Conservation (phyloP, 2,329 filamentous ascomycete genomes). For the Drechslerella dactyloides region DNA sequence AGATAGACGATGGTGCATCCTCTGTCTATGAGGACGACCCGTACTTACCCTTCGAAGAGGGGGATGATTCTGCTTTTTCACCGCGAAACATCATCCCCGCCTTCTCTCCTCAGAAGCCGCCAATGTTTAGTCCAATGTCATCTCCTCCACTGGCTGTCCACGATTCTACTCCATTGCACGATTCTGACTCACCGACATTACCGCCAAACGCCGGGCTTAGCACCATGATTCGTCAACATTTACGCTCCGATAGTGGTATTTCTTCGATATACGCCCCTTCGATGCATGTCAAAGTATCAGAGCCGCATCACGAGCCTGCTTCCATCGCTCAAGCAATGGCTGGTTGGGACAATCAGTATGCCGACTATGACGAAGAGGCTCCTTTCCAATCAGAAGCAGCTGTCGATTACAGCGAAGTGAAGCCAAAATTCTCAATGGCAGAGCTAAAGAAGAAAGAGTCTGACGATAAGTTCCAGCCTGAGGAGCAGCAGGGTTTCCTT, state of each 20-base stretch:
- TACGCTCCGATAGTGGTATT: slow-evolving; percentile 78
- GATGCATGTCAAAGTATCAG: slow-evolving; percentile 53
- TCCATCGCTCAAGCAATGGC: slow-evolving; percentile 44
- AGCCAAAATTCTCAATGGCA: slow-evolving; percentile 34
- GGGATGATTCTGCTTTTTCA: slow-evolving; percentile 2
- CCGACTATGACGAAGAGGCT: slow-evolving; percentile 45
- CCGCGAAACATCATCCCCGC: slow-evolving; percentile 26
- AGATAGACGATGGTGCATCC: slow-evolving; percentile 45
- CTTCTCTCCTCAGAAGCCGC: slow-evolving; percentile 24
- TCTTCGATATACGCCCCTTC: slow-evolving; percentile 75
- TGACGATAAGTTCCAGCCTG: slow-evolving; percentile 20
- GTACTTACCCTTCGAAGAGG: slow-evolving; percentile 34
- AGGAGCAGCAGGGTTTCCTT: background rate
- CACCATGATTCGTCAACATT: slow-evolving; percentile 81
- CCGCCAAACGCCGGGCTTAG: slow-evolving; percentile 74
- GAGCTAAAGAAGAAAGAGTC: slow-evolving; percentile 36
- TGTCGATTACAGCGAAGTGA: slow-evolving; percentile 17
- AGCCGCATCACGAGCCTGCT: slow-evolving; percentile 40
- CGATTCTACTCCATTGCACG: slow-evolving; percentile 25
- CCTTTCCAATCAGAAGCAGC: slow-evolving; percentile 36
- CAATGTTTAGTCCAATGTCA: background rate
- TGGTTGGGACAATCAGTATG: slow-evolving; percentile 42
- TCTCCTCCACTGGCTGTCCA: slow-evolving; percentile 10
- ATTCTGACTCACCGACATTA: slow-evolving; percentile 77
- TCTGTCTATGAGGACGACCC: slow-evolving; percentile 49